Percentiles rank a stretch among this genome's conserved stretches.
phyloP scores from a whole-genome alignment of 2,329 filamentous ascomycete species.

The Claviceps pazoutovae region DNA sequence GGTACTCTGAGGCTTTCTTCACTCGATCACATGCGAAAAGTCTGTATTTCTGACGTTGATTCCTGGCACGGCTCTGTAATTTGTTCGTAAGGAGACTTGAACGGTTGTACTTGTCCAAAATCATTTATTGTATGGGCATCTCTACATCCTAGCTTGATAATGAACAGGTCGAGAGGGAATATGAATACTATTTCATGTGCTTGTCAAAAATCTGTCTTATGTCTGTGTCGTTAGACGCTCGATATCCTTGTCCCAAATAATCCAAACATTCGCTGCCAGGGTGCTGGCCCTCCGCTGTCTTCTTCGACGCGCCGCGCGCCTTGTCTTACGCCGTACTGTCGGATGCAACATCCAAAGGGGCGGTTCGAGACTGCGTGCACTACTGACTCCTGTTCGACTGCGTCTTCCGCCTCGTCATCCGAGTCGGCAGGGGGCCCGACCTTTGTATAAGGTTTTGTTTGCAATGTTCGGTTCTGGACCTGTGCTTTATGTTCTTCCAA shows the following conservation, averaged over 20 bases:
- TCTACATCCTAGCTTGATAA: too few relatives aligned
- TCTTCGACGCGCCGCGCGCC: constrained; percentile 38
- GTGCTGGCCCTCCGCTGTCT: constrained; percentile 27
- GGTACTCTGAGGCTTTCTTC: too few relatives aligned
- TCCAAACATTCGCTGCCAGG: constrained; percentile 50
- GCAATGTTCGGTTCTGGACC: constrained; percentile 4
- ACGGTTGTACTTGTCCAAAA: too few relatives aligned
- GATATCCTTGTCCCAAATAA: constrained; percentile 51
- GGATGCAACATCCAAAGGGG: constrained; percentile 57
- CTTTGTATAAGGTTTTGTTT: background rate
- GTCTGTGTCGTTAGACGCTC: background rate
- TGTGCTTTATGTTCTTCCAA: constrained; percentile 53
- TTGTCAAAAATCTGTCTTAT: background rate
- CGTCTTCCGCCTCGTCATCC: constrained; percentile 5
- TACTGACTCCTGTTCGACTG: background rate
- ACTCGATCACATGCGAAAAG: too few relatives aligned
- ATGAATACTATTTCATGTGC: too few relatives aligned
- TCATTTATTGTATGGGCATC: too few relatives aligned
- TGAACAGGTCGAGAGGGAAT: too few relatives aligned
- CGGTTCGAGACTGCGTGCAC: constrained; percentile 29
- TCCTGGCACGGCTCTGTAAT: too few relatives aligned
- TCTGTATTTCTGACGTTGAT: too few relatives aligned
- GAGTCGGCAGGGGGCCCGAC: constrained; percentile 4
- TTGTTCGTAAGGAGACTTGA: too few relatives aligned
- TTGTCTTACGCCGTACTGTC: constrained; percentile 51